Conservation (phyloP, 148 eudicot species). For the Arbutus unedo region DNA sequence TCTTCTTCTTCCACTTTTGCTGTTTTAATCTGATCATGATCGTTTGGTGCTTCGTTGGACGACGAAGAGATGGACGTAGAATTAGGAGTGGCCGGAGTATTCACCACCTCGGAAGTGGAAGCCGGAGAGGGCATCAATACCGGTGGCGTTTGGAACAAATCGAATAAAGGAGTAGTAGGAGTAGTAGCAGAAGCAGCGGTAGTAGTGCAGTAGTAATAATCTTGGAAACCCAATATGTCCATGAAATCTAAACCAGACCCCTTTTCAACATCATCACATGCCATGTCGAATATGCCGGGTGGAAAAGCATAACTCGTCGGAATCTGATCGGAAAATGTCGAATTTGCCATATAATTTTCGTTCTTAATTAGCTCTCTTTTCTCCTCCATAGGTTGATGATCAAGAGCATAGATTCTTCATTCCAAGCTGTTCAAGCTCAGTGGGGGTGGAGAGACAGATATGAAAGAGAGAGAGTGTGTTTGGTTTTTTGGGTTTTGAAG, state of each 20-base stretch:
- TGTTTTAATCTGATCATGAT: conserved; percentile 17
- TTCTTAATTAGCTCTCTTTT: conserved; percentile 15
- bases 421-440: conserved; percentile 12
- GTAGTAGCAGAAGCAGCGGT: neutral
- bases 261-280: conserved; percentile 21
- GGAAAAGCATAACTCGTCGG: conserved; percentile 18
- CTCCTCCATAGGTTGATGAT: conserved; percentile 29
- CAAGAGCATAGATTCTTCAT: conserved; percentile 32
- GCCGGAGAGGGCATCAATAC: conserved; percentile 11
- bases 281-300: conserved; percentile 22
- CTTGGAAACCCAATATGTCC: conserved; percentile 39
- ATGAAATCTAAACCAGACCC: conserved; percentile 26
- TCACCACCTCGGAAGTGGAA: conserved; percentile 41
- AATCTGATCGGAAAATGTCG: conserved; percentile 30
- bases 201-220: conserved; percentile 13
- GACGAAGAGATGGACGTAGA: conserved; percentile 64
- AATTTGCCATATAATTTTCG: conserved; percentile 20
- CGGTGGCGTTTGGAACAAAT: conserved; percentile 29
- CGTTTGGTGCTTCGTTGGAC: conserved; percentile 43
- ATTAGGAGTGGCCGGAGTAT: conserved; percentile 58
- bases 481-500: conserved; percentile 24
- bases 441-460: conserved; percentile 12
- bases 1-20: conserved; percentile 26
- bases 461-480: conserved; percentile 20
- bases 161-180: conserved; percentile 31